Evolutionary conservation across 129 eudicot genomes (phyloP).

Genomic region (Calendula officinalis): DNA sequence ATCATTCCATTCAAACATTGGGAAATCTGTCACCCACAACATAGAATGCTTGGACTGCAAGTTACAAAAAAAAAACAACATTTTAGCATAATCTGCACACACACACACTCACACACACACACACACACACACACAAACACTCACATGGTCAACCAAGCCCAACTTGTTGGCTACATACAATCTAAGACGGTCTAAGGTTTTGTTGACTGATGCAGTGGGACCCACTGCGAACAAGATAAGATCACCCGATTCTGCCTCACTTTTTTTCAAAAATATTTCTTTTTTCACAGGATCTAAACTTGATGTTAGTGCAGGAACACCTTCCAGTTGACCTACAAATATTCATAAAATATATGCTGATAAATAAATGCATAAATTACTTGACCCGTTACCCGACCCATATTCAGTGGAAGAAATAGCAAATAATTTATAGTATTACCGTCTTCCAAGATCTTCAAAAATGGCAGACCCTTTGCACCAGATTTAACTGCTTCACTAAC

Average conservation of each 20-base stretch:
- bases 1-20: slow-evolving; percentile 98
- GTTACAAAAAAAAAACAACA: slow-evolving; percentile 11
- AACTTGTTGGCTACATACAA: slow-evolving; percentile 59
- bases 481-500: slow-evolving; percentile 79
- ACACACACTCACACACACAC: too few relatives aligned
- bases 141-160: slow-evolving; percentile 77
- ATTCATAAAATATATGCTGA: too few relatives aligned
- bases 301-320: slow-evolving; percentile 75
- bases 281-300: slow-evolving; percentile 56
- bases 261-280: slow-evolving; percentile 47
- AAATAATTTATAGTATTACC: slow-evolving; percentile 36
- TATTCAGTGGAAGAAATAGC: background rate
- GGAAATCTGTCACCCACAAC: slow-evolving; percentile 96
- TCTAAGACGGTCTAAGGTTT: slow-evolving; percentile 82
- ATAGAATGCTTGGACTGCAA: slow-evolving; percentile 80
- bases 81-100: slow-evolving; percentile 3
- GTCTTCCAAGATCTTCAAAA: slow-evolving; percentile 71
- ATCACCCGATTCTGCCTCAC: slow-evolving; percentile 75
- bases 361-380: too few relatives aligned
- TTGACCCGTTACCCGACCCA: background rate
- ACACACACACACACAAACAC: too few relatives aligned
- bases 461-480: slow-evolving; percentile 98
- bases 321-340: slow-evolving; percentile 66
- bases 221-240: slow-evolving; percentile 94
- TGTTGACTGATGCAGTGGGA: slow-evolving; percentile 58